Conservation (phyloP, 805 yeast species). For the Nakazawaea peltata region DNA sequence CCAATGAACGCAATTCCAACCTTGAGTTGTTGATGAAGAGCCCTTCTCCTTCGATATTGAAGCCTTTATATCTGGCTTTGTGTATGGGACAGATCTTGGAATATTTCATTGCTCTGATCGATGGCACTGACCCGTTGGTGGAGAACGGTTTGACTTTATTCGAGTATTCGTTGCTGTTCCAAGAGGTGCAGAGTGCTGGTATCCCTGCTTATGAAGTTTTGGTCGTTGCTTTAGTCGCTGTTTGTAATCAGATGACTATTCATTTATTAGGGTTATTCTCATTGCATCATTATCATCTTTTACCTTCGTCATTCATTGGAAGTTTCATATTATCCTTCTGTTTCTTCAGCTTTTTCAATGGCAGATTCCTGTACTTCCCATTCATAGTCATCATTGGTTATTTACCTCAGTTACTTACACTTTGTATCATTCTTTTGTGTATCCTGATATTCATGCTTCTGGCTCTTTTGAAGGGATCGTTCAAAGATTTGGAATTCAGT, state of each 20-base stretch:
- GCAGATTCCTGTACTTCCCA: constrained; percentile 43
- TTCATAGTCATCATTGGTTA: constrained; percentile 48
- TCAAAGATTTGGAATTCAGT: constrained; percentile 22
- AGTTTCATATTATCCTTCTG: constrained; percentile 40
- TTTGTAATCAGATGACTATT: constrained; percentile 49
- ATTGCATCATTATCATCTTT: constrained; percentile 44
- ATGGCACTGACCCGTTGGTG: constrained; percentile 47
- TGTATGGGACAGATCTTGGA: constrained; percentile 61
- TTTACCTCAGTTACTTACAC: constrained; percentile 56
- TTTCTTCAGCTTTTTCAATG: constrained; percentile 29
- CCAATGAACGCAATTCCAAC: neutral
- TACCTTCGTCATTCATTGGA: constrained; percentile 59
- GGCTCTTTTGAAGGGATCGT: constrained; percentile 43
- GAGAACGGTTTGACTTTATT: constrained; percentile 68
- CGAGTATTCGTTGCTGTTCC: constrained; percentile 71
- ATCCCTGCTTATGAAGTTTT: constrained; percentile 48
- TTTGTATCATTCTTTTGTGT: constrained; percentile 44
- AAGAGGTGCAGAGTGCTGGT: constrained; percentile 49
- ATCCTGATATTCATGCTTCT: constrained; percentile 48
- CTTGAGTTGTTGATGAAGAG: constrained; percentile 19
- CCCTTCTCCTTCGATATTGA: constrained; percentile 45
- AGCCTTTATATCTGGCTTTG: constrained; percentile 50
- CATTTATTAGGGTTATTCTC: constrained; percentile 57
- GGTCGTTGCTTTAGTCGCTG: constrained; percentile 44
- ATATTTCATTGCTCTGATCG: constrained; percentile 51